Evolutionary conservation across 2,329 filamentous ascomycete species (phyloP).

Genomic region (Curvularia sp.): DNA sequence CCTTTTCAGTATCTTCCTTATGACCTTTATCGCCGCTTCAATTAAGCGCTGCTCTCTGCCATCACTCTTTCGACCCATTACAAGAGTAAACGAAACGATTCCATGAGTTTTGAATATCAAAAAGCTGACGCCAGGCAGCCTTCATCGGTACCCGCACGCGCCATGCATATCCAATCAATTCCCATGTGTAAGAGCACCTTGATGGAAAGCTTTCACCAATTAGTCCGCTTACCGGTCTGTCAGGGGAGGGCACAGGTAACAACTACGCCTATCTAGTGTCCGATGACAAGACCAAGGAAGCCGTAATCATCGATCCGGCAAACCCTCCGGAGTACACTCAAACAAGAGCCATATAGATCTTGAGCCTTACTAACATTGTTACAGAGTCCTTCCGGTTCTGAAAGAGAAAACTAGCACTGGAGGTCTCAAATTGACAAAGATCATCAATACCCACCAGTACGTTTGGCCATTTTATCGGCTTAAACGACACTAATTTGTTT

Average conservation of each 20-base stretch:
- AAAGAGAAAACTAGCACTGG: conserved; percentile 75
- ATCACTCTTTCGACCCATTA: conserved; percentile 30
- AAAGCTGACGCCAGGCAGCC: conserved; percentile 39
- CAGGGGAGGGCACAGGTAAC: conserved; percentile 78
- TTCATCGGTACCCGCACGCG: conserved; percentile 49
- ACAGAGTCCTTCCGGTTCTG: conserved; percentile 68
- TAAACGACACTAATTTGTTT: conserved; percentile 12
- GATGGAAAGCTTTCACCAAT: conserved; percentile 9
- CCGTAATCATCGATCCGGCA: conserved; percentile 77
- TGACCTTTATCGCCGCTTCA: conserved; percentile 43
- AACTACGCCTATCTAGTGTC: conserved; percentile 79
- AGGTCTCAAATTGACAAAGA: conserved; percentile 82
- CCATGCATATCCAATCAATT: conserved; percentile 87
- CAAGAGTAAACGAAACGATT: conserved; percentile 11
- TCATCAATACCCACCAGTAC: conserved; percentile 97
- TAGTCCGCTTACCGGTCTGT: conserved; percentile 3
- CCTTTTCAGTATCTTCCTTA: conserved; percentile 40
- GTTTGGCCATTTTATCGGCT: conserved; percentile 41
- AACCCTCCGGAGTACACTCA: conserved; percentile 73
- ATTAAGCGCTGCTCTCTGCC: conserved; percentile 37
- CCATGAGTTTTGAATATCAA: background rate
- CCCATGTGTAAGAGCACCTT: conserved; percentile 74
- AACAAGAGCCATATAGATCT: background rate
- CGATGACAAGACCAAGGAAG: conserved; percentile 59
- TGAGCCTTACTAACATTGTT: background rate